Conservation (phyloP, 2,329 filamentous ascomycete genomes). For the Fusarium bulbicola region DNA sequence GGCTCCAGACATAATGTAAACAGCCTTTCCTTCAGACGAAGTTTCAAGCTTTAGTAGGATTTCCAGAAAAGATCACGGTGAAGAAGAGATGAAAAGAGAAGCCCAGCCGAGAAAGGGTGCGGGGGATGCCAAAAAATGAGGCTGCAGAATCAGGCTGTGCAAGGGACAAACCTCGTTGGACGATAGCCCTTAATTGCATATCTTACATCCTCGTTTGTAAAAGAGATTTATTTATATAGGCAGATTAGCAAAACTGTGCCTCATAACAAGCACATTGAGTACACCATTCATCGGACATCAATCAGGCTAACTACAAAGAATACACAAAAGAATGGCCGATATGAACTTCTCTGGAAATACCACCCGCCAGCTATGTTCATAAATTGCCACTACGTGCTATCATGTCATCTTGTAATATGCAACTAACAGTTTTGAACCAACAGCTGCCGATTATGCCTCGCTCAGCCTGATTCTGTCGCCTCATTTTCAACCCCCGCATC, state of each 20-base stretch:
- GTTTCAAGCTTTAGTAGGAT: accelerated
- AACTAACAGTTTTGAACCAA: not conserved
- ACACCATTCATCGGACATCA: too few relatives aligned
- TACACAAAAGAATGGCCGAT: accelerated
- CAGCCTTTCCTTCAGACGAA: accelerated
- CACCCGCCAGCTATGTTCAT: accelerated
- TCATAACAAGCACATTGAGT: accelerated
- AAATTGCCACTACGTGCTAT: accelerated
- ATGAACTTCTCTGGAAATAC: not conserved
- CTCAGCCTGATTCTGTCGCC: not conserved
- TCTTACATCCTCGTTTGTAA: accelerated
- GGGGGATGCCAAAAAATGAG: not conserved
- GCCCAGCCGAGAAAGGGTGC: accelerated
- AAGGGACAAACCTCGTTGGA: not conserved
- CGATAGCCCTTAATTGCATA: not conserved
- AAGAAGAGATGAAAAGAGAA: too few relatives aligned
- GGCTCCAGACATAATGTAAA: too few relatives aligned
- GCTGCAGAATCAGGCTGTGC: not conserved
- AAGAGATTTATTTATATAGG: not conserved
- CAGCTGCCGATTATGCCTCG: not conserved
- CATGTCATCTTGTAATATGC: not conserved
- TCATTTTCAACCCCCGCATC: not conserved
- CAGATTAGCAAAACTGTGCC: accelerated
- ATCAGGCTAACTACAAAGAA: accelerated
- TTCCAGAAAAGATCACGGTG: too few relatives aligned